Evolutionary conservation across 2,329 filamentous ascomycete species (phyloP), one percentile per base, ranked within the genome.

Genomic region (Talaromyces sp.): DNA sequence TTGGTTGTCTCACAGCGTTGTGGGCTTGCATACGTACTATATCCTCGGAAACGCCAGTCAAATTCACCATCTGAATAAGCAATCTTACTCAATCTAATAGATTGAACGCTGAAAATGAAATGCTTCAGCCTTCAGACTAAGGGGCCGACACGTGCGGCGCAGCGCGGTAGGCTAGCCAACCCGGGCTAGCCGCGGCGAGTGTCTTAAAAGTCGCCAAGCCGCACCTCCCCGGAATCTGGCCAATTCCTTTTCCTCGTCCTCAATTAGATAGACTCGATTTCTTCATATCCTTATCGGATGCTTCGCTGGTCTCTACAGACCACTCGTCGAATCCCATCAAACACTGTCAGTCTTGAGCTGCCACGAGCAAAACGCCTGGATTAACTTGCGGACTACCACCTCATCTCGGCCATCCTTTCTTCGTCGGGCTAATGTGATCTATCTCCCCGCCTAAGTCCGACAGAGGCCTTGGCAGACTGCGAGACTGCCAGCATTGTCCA

Each of bases 381-480:
- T 6, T 19, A 35, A 0, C 8, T 6, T 22, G 31, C 50, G 35
- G 13, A 19, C 10, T 11, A 56, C 19, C n/a, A 1, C 22, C n/a
- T 37, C n/a, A 39, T 10, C 33, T 37, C 52, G 33, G 15, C n/a
- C 33, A 37, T 56, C 33, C 52, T 39, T 56, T 39, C 52, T 37
- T 22, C 10, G 33, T 39, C 19, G 15, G 33, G n/a, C 52, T 56
- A 37, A 56, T 56, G 52, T 56, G 52, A 56, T 56, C 52, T 56
- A 37, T 56, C 52, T 56, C 52, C 33, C 33, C 33, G 52, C 33
- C 52, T 19, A 54, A 54, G 17, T 54, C 50, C 27, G 49, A 50
- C 47, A 31, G 25, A n/a, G 19, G 56, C 39, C 56, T 59, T 59
- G 56, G 56, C 56, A 59, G 22, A 31, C 39, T 58, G 56, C 35